These are phyloP conservation scores for Claviceps monticola DNA, from an alignment of 2,329 filamentous ascomycete genomes.

Conservation along the genomic window DNA sequence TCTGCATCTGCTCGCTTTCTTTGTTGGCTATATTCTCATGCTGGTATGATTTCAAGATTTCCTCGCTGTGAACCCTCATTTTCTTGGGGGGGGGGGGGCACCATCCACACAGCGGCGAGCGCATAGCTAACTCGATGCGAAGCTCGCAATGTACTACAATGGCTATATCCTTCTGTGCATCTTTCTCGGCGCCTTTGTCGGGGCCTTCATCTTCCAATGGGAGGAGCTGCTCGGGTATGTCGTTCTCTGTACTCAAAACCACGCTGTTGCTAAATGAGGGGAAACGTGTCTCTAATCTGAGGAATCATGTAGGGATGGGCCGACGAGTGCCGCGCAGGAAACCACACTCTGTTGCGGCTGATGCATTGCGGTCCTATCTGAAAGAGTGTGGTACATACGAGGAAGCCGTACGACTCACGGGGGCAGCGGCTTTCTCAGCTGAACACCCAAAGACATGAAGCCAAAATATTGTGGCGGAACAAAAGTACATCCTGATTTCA, in stretches of 20 bases:
- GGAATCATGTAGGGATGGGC: conserved; percentile 6
- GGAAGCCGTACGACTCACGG: no score
- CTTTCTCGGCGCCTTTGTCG: conserved; percentile 61
- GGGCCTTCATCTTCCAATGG: conserved; percentile 62
- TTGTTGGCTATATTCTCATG: conserved; percentile 70
- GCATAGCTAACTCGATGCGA: conserved; percentile 5
- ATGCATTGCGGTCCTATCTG: no score
- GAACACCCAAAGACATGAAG: no score
- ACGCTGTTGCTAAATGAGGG: no score
- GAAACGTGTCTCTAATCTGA: no score
- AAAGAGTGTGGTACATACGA: no score
- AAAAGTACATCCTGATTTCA: no score
- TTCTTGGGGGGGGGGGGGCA: no score
- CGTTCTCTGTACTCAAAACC: not conserved
- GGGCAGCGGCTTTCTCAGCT: no score
- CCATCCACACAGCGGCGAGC: no score
- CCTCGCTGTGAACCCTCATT: no score
- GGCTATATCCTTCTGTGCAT: conserved; percentile 73
- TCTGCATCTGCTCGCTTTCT: conserved; percentile 58
- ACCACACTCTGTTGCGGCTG: conserved; percentile 29
- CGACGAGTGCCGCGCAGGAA: conserved; percentile 23
- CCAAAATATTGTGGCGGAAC: no score
- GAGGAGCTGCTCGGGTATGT: conserved; percentile 31
- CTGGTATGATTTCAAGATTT: conserved; percentile 19
- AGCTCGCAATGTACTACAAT: conserved; percentile 46